phyloP scores from a whole-genome alignment of 176 grass and related monocot genomes.

The Echinochloa phyllopogon region DNA sequence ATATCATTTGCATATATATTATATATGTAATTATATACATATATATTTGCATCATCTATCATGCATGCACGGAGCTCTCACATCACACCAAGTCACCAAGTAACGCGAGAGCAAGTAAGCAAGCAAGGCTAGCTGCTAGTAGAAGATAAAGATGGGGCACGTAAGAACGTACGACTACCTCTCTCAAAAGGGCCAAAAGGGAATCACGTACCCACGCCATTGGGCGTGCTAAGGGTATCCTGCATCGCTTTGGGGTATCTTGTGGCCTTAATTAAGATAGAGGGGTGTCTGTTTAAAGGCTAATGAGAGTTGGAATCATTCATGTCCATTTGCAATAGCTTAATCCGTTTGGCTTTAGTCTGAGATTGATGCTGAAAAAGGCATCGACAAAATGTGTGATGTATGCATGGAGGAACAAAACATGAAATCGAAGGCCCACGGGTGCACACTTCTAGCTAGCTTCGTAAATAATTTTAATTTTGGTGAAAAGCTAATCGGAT shows the following conservation, averaged over 20 bases:
- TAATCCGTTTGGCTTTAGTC: slow-evolving; percentile 19
- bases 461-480: not conserved
- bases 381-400: slow-evolving; percentile 21
- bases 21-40: not conserved
- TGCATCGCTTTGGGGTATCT: slow-evolving; percentile 37
- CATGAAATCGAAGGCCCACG: not conserved
- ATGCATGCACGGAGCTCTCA: slow-evolving; percentile 29
- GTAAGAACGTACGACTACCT: slow-evolving; percentile 23
- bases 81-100: not conserved
- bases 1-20: not conserved
- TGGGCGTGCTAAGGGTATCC: slow-evolving; percentile 35
- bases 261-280: slow-evolving; percentile 10
- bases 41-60: not conserved
- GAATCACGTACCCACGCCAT: slow-evolving; percentile 38
- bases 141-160: not conserved
- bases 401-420: not conserved
- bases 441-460: not conserved
- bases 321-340: slow-evolving; percentile 27
- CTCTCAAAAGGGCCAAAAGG: slow-evolving; percentile 58
- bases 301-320: not conserved
- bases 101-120: not conserved
- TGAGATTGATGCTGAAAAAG: slow-evolving; percentile 15
- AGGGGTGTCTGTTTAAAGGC: slow-evolving; percentile 26
- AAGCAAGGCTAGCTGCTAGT: not conserved
- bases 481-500: not conserved